phyloP scores from a whole-genome alignment of 371 early-diverging fungal species.

The Umbelopsis sp. region DNA sequence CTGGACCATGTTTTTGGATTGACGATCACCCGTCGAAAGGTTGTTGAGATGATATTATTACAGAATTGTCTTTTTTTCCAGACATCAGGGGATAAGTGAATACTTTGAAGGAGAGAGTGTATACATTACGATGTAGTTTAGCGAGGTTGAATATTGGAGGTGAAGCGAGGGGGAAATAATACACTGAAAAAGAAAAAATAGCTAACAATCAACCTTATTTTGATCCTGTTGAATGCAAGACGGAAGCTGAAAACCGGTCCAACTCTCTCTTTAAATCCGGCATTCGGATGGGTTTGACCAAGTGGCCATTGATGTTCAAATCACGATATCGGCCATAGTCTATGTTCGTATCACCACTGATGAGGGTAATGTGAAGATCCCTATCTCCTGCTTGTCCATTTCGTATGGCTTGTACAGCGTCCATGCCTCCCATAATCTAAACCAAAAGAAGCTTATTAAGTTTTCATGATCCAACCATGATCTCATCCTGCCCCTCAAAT shows the following conservation, averaged over 20 bases:
- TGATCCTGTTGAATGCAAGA: no score
- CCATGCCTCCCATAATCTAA: conserved; percentile 17
- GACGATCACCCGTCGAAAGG: no score
- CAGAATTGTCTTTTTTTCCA: no score
- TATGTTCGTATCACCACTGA: conserved; percentile 18
- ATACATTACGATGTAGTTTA: no score
- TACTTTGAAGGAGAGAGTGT: no score
- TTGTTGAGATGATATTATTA: no score
- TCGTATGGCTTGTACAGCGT: conserved; percentile 6
- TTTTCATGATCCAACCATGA: not conserved
- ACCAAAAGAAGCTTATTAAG: not conserved
- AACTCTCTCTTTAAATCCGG: conserved; percentile 19
- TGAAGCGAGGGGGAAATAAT: no score
- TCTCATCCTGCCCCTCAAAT: not conserved
- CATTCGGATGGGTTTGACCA: conserved; percentile 22
- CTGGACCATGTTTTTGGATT: no score
- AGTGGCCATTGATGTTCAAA: not conserved
- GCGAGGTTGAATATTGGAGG: no score
- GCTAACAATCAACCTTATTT: no score
- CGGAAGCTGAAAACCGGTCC: not conserved
- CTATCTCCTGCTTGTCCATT: not conserved
- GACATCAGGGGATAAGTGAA: no score
- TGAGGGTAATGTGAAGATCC: not conserved
- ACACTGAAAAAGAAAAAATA: no score
- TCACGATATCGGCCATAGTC: conserved; percentile 1